phyloP scores from a whole-genome alignment of 176 grass and related monocot species.

The Cenchrus fungigraminus region DNA sequence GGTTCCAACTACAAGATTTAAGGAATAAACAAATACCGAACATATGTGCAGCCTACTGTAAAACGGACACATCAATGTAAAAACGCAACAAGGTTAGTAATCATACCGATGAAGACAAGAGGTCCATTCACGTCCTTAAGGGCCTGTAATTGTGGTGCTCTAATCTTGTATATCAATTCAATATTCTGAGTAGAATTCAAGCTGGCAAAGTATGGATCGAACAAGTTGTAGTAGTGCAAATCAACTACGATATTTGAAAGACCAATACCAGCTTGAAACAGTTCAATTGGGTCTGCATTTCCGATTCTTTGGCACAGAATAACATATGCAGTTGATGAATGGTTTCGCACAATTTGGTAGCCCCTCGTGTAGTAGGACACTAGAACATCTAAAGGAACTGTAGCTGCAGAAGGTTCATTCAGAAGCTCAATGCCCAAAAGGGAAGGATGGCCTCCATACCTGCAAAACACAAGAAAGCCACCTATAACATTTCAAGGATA shows the following conservation, averaged over 20 bases:
- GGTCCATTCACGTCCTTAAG: constrained; percentile 62
- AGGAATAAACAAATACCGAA: background rate
- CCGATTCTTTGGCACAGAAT: constrained; percentile 81
- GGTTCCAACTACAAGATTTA: background rate
- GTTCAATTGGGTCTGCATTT: constrained; percentile 68
- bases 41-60: background rate
- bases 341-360: constrained; percentile 75
- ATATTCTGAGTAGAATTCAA: constrained; percentile 63
- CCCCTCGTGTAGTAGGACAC: constrained; percentile 66
- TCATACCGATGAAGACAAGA: constrained; percentile 70
- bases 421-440: constrained; percentile 82
- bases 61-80: background rate
- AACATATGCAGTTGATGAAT: constrained; percentile 78
- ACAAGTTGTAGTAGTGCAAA: constrained; percentile 83
- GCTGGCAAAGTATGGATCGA: constrained; percentile 63
- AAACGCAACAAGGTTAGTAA: constrained; percentile 2
- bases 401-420: constrained; percentile 75
- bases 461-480: constrained; percentile 35
- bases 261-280: constrained; percentile 70
- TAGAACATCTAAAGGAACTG: constrained; percentile 60
- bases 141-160: constrained; percentile 58
- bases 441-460: constrained; percentile 66
- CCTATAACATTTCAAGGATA: background rate
- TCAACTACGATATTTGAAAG: constrained; percentile 71
- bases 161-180: constrained; percentile 63